Conservation (phyloP, 1,139 yeast genomes). For the Geotrichum macrosporum region DNA sequence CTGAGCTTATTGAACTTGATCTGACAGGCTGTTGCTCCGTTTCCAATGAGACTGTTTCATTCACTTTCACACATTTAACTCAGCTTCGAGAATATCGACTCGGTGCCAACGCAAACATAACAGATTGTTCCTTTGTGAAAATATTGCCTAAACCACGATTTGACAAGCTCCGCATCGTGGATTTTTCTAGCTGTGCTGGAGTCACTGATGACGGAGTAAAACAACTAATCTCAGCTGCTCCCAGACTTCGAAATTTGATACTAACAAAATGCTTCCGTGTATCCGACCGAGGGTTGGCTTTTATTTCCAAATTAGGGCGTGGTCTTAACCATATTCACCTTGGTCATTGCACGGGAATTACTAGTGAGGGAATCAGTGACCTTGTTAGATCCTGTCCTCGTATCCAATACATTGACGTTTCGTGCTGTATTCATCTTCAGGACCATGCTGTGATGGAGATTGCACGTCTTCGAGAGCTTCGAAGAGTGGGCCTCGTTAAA, state of each 20-base stretch:
- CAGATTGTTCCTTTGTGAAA: slow-evolving; percentile 51
- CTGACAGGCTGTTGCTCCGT: slow-evolving; percentile 76
- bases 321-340: slow-evolving; percentile 85
- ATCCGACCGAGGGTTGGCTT: slow-evolving; percentile 75
- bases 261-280: slow-evolving; percentile 84
- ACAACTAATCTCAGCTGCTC: slow-evolving; percentile 69
- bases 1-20: slow-evolving; percentile 82
- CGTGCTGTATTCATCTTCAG: slow-evolving; percentile 88
- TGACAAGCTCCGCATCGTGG: slow-evolving; percentile 67
- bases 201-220: slow-evolving; percentile 78
- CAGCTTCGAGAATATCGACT: slow-evolving; percentile 80
- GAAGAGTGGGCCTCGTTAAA: slow-evolving; percentile 90
- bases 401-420: slow-evolving; percentile 88
- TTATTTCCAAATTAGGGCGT: slow-evolving; percentile 70
- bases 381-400: slow-evolving; percentile 77
- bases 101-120: slow-evolving; percentile 65
- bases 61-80: slow-evolving; percentile 59
- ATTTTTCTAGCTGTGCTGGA: slow-evolving; percentile 78
- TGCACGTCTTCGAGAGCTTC: slow-evolving; percentile 70
- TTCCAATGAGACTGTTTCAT: slow-evolving; percentile 56
- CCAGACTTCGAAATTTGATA: slow-evolving; percentile 80
- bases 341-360: slow-evolving; percentile 88
- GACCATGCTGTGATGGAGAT: slow-evolving; percentile 77
- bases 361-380: slow-evolving; percentile 79
- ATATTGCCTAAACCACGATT: slow-evolving; percentile 34